Evolutionary conservation across 129 eudicot genomes (phyloP).

Genomic region (Flaveria ramosissima): DNA sequence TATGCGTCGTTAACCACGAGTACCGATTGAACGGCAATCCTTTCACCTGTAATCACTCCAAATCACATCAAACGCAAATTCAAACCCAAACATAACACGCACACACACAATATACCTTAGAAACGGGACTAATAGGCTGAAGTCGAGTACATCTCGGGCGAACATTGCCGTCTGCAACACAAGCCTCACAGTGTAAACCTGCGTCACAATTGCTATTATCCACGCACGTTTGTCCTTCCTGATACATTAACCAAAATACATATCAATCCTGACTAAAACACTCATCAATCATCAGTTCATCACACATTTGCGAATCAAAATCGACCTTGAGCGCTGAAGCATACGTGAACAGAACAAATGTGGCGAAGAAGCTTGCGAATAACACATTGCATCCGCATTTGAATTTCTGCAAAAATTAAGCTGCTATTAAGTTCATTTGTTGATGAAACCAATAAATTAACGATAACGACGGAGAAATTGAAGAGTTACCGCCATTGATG

Average conservation of each 20-base stretch:
- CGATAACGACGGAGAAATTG: slow-evolving; percentile 12
- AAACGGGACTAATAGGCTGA: slow-evolving; percentile 66
- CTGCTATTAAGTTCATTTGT: slow-evolving; percentile 12
- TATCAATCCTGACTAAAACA: neutral
- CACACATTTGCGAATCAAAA: neutral
- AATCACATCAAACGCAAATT: neutral
- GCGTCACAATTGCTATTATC: slow-evolving; percentile 56
- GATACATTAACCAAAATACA: slow-evolving; percentile 23
- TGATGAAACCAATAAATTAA: neutral
- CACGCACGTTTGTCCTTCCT: slow-evolving; percentile 70
- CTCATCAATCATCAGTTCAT: neutral
- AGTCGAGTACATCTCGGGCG: slow-evolving; percentile 88
- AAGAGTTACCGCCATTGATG: slow-evolving; percentile 23
- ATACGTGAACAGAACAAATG: slow-evolving; percentile 36
- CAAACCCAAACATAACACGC: neutral
- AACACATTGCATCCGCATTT: slow-evolving; percentile 30
- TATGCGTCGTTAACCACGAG: slow-evolving; percentile 98
- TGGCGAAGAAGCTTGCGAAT: slow-evolving; percentile 27
- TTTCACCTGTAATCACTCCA: slow-evolving; percentile 49
- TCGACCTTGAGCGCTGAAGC: slow-evolving; percentile 56
- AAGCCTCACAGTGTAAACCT: slow-evolving; percentile 88
- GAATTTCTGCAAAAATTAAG: slow-evolving; percentile 32
- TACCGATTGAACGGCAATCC: slow-evolving; percentile 91
- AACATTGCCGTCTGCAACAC: slow-evolving; percentile 65
- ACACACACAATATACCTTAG: slow-evolving; percentile 45